phyloP scores from a whole-genome alignment of 2,329 filamentous ascomycete species.

The Apiospora saccharicola region DNA sequence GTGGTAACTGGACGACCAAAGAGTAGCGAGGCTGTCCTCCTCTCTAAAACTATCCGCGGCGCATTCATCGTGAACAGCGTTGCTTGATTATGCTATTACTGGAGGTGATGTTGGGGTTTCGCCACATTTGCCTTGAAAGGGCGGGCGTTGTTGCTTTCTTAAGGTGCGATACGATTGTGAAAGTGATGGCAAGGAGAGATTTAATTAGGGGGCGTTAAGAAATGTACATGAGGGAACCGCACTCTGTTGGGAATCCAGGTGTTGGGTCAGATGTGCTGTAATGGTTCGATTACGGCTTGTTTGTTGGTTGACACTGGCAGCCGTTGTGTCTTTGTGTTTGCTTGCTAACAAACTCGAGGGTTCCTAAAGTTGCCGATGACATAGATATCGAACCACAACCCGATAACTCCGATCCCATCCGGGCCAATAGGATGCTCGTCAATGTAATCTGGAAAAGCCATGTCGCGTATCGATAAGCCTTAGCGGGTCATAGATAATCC shows the following conservation, averaged over 20 bases:
- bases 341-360: conserved; percentile 18
- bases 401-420: background rate
- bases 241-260: conserved; percentile 16
- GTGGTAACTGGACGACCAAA: conserved; percentile 41
- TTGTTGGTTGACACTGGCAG: conserved; percentile 9
- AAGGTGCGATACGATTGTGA: background rate
- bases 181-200: background rate
- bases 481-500: conserved; percentile 4
- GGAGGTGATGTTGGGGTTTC: background rate
- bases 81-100: background rate
- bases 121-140: background rate
- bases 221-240: background rate
- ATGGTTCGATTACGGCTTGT: conserved; percentile 20
- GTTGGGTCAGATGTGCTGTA: conserved; percentile 14
- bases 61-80: conserved; percentile 50
- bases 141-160: background rate
- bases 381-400: conserved; percentile 14
- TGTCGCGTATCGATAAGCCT: background rate
- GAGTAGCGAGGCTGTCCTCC: conserved; percentile 39
- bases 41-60: conserved; percentile 43
- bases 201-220: conserved; percentile 1
- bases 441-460: conserved; percentile 12
- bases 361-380: conserved; percentile 23
- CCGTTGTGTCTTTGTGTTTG: background rate
- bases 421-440: conserved; percentile 7